Percentiles rank a stretch among this genome's conserved stretches.
Evolutionary conservation across 176 grass and related monocot species (phyloP).

Genomic region (Olyra latifolia): DNA sequence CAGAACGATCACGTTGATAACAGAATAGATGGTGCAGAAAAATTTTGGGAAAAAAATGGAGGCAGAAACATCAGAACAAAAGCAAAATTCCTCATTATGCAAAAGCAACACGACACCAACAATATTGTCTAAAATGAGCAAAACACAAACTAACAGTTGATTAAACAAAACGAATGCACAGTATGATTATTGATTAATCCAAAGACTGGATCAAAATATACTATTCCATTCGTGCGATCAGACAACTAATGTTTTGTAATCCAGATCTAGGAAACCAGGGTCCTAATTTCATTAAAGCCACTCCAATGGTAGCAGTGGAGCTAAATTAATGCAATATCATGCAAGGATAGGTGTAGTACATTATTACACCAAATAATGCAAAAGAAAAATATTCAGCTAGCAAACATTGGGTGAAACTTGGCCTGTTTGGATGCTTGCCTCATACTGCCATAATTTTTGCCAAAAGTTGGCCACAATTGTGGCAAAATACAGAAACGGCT

Average conservation of each 20-base stretch:
- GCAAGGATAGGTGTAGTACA: background rate
- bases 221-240: background rate
- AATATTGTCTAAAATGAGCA: background rate
- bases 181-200: background rate
- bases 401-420: background rate
- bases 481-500: too few relatives aligned
- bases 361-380: background rate
- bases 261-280: background rate
- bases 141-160: background rate
- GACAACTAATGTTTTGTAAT: background rate
- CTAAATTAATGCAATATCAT: background rate
- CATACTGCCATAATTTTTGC: too few relatives aligned
- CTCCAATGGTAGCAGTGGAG: background rate
- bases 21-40: background rate
- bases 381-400: background rate
- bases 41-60: background rate
- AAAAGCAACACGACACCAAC: background rate
- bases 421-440: too few relatives aligned
- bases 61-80: background rate
- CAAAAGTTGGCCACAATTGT: too few relatives aligned
- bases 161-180: background rate
- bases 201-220: background rate
- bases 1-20: too few relatives aligned
- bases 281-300: background rate
- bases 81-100: background rate